These are phyloP conservation scores for Olyra latifolia DNA, from an alignment of 176 grass and related monocot genomes.

Conservation along the genomic window DNA sequence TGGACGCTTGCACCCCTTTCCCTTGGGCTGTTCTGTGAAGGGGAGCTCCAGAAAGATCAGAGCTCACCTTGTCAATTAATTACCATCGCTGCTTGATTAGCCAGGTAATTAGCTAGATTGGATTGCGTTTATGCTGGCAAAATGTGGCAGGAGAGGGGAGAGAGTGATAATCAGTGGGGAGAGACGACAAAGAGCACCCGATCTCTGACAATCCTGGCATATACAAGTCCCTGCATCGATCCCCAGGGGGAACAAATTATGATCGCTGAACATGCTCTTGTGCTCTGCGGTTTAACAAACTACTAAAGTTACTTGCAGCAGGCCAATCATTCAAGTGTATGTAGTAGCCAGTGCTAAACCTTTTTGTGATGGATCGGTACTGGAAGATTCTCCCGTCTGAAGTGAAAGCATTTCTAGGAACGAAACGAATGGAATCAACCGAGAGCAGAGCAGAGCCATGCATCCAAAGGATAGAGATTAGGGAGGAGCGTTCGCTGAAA, in stretches of 20 bases:
- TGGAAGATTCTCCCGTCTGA: constrained; percentile 22
- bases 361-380: background rate
- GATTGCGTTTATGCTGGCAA: background rate
- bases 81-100: background rate
- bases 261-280: constrained; percentile 31
- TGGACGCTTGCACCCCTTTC: background rate
- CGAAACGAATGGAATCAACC: background rate
- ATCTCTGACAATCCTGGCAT: constrained; percentile 46
- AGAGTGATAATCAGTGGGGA: background rate
- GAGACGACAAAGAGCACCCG: background rate
- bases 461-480: constrained; percentile 3
- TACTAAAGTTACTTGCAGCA: constrained; percentile 16
- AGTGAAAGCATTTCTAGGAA: background rate
- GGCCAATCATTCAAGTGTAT: constrained; percentile 7
- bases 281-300: background rate
- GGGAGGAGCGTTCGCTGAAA: background rate
- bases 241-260: constrained; percentile 24
- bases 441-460: background rate
- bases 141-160: background rate
- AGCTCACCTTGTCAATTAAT: background rate
- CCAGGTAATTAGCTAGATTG: background rate
- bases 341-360: background rate
- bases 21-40: background rate
- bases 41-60: background rate
- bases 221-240: constrained; percentile 37